Base-by-base conservation (phyloP, 176 grass and related monocot genomes). In the Avena atlantica region DNA sequence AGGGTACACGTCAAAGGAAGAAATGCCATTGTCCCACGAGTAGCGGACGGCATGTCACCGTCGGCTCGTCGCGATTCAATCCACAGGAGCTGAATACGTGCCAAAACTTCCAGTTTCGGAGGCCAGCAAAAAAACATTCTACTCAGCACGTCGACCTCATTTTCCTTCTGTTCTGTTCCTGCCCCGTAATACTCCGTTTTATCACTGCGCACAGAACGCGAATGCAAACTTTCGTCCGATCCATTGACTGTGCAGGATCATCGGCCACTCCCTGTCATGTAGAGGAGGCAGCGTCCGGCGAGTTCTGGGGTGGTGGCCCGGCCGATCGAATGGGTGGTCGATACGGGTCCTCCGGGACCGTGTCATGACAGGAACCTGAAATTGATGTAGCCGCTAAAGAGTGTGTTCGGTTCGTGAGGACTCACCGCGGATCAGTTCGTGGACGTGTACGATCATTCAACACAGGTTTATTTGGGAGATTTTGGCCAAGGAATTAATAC, bases 61-160 rank as follows among this genome's bases (percentile, higher is more conserved):
- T 90, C 64, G 45, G 1, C 73, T 56, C 21, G 55, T 79, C 73
- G 79, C 53, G 16, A 16, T 70, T n/a, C 60, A 5, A 31, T 61
- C 36, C 17, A 56, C 73, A 87, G 73, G 80, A 83, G 84, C 59
- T n/a, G 78, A 65, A 56, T 49, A 83, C 84, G 74, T 73, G 65
- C 79, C 59, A 74, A 74, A 48, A 11, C 24, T 58, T 66, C 3
- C 3, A 9, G 2, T 27, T 75, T 83, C 31, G 66, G 85, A 59
- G 48, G 1, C 9, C 84, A 59, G 58, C 89, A 58, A 83, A 49
- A 25, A 66, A 84, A 81, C 56, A 79, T 87, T 50, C 80, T 17
- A 29, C 12, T 78, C 29, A 6, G 31, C 73, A 71, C 1, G 63
- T 56, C 73, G 11, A 55, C 64, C 13, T 45, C 0, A 3, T 75